These are phyloP conservation scores for Luffa acutangula DNA, from an alignment of 306 rosid species.

Conservation along the genomic window DNA sequence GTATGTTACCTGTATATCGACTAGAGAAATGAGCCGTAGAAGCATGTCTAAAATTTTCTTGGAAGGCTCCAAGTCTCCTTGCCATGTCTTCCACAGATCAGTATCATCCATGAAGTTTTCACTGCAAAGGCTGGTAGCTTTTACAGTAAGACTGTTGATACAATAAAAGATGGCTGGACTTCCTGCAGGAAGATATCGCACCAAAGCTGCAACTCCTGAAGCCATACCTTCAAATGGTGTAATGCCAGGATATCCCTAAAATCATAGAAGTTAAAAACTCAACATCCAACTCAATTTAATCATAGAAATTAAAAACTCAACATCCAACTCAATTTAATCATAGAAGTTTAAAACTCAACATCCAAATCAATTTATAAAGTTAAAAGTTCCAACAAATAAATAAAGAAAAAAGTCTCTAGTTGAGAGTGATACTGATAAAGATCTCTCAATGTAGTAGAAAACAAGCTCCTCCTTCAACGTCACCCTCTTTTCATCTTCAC, in stretches of 20 bases:
- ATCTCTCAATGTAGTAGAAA: slow-evolving; percentile 70
- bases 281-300: neutral
- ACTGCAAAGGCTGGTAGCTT: slow-evolving; percentile 46
- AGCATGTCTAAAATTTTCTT: slow-evolving; percentile 77
- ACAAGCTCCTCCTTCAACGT: slow-evolving; percentile 80
- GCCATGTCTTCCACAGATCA: slow-evolving; percentile 66
- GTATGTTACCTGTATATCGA: slow-evolving; percentile 65
- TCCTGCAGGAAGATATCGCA: slow-evolving; percentile 85
- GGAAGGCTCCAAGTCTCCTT: slow-evolving; percentile 74
- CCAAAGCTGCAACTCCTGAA: slow-evolving; percentile 74
- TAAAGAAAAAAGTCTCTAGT: neutral
- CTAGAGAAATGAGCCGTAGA: slow-evolving; percentile 57
- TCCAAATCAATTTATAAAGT: neutral
- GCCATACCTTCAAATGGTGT: slow-evolving; percentile 97
- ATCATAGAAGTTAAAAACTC: slow-evolving; percentile 7
- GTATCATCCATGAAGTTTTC: slow-evolving; percentile 33
- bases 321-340: neutral
- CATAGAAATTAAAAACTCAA: no score
- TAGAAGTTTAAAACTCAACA: no score
- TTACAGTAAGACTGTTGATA: slow-evolving; percentile 53
- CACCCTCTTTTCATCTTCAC: slow-evolving; percentile 25
- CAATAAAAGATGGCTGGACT: slow-evolving; percentile 80
- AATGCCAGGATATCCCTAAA: slow-evolving; percentile 71
- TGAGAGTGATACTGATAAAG: slow-evolving; percentile 43
- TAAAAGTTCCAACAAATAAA: neutral